Conservation (phyloP, 176 grass and related monocot species). For the Oryza meyeriana region DNA sequence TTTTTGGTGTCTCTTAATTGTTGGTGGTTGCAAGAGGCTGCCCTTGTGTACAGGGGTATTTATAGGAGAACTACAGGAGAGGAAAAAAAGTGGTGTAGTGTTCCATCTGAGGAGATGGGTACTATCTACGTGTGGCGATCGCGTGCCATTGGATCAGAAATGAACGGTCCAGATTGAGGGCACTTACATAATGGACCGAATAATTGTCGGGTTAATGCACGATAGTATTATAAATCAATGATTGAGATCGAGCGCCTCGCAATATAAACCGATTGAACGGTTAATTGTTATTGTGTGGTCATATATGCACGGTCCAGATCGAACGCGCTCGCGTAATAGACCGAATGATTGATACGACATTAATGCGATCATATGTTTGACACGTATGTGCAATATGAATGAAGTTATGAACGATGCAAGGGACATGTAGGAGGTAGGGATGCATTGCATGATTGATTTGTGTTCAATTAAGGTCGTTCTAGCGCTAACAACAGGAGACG, state of each 20-base stretch:
- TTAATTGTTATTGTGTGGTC: background rate
- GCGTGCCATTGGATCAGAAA: background rate
- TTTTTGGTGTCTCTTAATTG: background rate
- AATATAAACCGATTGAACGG: background rate
- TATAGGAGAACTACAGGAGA: background rate
- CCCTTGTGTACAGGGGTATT: background rate
- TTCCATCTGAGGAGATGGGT: background rate
- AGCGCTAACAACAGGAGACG: background rate
- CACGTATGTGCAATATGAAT: background rate
- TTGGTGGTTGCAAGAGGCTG: background rate
- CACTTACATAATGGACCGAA: background rate
- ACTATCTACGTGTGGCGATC: background rate
- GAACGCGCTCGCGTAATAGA: background rate
- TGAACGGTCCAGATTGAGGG: background rate
- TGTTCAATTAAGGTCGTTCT: background rate
- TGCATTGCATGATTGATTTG: conserved; percentile 11
- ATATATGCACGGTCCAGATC: background rate
- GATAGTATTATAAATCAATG: background rate
- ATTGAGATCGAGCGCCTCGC: background rate
- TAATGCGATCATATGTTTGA: background rate
- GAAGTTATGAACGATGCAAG: background rate
- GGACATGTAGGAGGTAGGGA: background rate
- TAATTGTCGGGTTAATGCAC: background rate
- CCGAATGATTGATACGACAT: background rate
- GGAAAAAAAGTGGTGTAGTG: too few relatives aligned